Evolutionary conservation across 371 early-diverging fungal species (phyloP).

Genomic region (Quaeritorhiza haematococci): DNA sequence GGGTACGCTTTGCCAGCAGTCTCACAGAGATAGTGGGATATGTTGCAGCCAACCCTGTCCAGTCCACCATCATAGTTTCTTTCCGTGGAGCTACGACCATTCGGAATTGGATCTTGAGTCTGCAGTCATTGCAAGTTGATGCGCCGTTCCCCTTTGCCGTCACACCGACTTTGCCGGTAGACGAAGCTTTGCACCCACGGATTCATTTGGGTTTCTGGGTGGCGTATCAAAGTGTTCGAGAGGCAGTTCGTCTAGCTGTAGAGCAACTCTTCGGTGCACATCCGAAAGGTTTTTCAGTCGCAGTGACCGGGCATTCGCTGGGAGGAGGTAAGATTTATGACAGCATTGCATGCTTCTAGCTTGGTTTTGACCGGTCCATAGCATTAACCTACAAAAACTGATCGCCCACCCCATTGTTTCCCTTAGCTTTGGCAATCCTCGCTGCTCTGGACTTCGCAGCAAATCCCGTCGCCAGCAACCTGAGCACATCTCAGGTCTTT

Average conservation of each 20-base stretch:
- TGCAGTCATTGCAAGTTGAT: too few relatives aligned
- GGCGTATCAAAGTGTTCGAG: conserved; percentile 11
- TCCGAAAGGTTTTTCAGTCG: conserved; percentile 19
- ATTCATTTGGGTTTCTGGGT: conserved; percentile 31
- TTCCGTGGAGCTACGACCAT: conserved; percentile 23
- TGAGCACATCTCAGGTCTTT: conserved; percentile 9
- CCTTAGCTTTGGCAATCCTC: conserved; percentile 25
- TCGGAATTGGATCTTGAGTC: conserved; percentile 16
- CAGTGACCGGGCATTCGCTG: conserved; percentile 33
- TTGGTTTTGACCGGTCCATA: too few relatives aligned
- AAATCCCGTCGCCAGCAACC: conserved; percentile 4
- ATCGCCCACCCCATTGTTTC: too few relatives aligned
- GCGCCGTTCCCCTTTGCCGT: too few relatives aligned
- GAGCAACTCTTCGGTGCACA: conserved; percentile 10
- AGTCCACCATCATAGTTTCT: conserved; percentile 22
- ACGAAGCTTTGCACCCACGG: too few relatives aligned
- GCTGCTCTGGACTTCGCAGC: conserved; percentile 23
- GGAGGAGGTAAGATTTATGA: too few relatives aligned
- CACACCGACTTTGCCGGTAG: too few relatives aligned
- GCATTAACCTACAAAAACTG: too few relatives aligned
- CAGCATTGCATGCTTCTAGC: too few relatives aligned
- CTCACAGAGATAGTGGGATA: conserved; percentile 13
- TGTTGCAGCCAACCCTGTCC: conserved; percentile 20
- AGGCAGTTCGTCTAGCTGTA: conserved; percentile 9
- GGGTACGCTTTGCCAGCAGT: not conserved